Evolutionary conservation across 305 asterid species (phyloP), one percentile per base, ranked within the genome.

Genomic region (Rubia tinctorum): DNA sequence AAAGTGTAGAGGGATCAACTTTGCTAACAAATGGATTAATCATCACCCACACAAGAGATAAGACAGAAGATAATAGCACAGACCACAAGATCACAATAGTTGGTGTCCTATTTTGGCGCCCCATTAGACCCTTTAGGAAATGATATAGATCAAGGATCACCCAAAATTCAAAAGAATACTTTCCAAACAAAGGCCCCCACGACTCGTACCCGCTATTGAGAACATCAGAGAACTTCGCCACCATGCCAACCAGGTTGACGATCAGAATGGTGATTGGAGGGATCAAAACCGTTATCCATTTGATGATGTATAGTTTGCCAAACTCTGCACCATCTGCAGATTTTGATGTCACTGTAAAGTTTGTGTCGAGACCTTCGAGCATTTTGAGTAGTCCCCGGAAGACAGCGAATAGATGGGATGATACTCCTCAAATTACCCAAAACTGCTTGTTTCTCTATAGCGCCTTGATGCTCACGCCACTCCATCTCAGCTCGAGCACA

Each of bases 361-460:
- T 95, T 1, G 99, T 95, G 81, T 95, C 99, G 0, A 95, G 43
- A 1, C 99, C 99, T 0, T 96, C 98, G 27, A 90, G 86, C 98
- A 90, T 89, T 79, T 95, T 95, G 67, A 95, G 85, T 85, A 95
- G 80, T 23, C 99, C 99, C 80, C 92, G 99, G 86, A 95, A 95
- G 20, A 95, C 97, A 2, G 99, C 98, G 64, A 95, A 95, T 30
- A 95, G 95, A 70, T 94, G 96, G 4, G 97, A 97, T 20, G 98
- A 93, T 27, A 93, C 97, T 44, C 98, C 97, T 18, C 98, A 97
- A 42, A 91, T 90, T 8, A 94, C 99, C 99, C 99, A 94, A 58
- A 94, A 94, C 86, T 94, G 98, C 89, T 92, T 98, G 76, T 92
- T 94, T 30, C 97, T 86, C 99, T 98, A 95, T 76, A 89, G 73